Conservation (phyloP, 176 grass and related monocot genomes). For the Dendrocalamus sinicus region DNA sequence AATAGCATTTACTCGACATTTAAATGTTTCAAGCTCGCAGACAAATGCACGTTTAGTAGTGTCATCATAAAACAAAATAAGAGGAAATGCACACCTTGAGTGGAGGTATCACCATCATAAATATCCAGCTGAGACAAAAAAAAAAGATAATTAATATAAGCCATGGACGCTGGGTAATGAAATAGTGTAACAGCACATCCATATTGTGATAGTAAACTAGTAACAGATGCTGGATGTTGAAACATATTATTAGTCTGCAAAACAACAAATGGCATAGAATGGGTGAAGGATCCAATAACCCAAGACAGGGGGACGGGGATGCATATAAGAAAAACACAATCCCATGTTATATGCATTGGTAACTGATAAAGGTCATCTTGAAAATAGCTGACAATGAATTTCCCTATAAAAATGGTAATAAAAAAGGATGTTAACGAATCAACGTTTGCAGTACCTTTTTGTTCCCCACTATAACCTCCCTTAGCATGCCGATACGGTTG, state of each 20-base stretch:
- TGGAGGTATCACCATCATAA: constrained; percentile 67
- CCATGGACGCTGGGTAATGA: not conserved
- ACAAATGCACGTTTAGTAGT: not conserved
- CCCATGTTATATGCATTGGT: not conserved
- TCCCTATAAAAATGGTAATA: not conserved
- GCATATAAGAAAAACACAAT: not conserved
- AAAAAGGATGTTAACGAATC: not conserved
- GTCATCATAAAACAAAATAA: constrained; percentile 24
- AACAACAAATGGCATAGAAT: not conserved
- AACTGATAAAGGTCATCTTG: not conserved
- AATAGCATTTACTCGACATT: not conserved
- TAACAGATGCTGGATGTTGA: constrained; percentile 7
- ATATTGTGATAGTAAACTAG: constrained; percentile 3
- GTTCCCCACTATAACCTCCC: constrained; percentile 6
- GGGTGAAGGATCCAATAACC: not conserved
- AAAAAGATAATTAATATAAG: constrained; percentile 2
- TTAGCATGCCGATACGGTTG: not conserved
- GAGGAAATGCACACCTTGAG: constrained; percentile 67
- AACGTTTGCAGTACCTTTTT: not conserved
- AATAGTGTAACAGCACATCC: not conserved
- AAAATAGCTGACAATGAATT: not conserved
- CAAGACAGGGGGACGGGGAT: not conserved
- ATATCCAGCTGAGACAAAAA: constrained; percentile 77
- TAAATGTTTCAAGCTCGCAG: not conserved
- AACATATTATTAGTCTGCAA: constrained; percentile 24